Percentiles rank a stretch among this genome's conserved stretches.
These are phyloP conservation scores for Aspergillus fumigatus DNA, from an alignment of 2,329 filamentous ascomycete species.

Conservation along the genomic window DNA sequence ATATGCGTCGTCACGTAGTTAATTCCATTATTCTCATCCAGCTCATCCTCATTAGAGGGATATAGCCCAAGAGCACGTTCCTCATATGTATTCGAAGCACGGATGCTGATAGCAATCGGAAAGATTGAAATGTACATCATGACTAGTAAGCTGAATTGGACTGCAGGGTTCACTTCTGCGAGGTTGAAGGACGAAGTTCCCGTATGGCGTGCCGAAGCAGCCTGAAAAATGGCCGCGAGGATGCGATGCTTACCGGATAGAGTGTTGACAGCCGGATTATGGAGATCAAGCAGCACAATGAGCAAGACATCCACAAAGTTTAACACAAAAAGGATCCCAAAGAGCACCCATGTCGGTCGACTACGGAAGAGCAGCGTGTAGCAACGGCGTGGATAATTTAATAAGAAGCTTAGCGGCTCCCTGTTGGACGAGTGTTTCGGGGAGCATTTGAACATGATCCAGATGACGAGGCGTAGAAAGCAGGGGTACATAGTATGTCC, in stretches of 20 bases:
- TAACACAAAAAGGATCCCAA: constrained; percentile 47
- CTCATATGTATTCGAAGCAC: constrained; percentile 65
- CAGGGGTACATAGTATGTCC: constrained; percentile 50
- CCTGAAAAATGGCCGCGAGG: constrained; percentile 57
- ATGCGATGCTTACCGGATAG: constrained; percentile 44
- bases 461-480: constrained; percentile 54
- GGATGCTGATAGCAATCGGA: constrained; percentile 88
- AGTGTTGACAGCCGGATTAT: constrained; percentile 46
- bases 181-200: constrained; percentile 51
- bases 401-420: constrained; percentile 50
- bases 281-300: constrained; percentile 49
- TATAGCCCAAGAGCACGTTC: constrained; percentile 60
- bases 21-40: constrained; percentile 24
- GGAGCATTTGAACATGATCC: constrained; percentile 48
- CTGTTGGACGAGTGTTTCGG: constrained; percentile 34
- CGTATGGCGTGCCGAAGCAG: constrained; percentile 46
- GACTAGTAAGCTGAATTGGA: constrained; percentile 60
- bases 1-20: constrained; percentile 52
- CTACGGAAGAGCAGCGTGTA: constrained; percentile 61
- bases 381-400: constrained; percentile 60
- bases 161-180: constrained; percentile 48
- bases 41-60: constrained; percentile 25
- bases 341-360: constrained; percentile 55
- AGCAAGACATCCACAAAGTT: constrained; percentile 55
- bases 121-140: constrained; percentile 99